Base-by-base conservation (phyloP, 2,329 filamentous ascomycete genomes). In the Cercospora zeina region DNA sequence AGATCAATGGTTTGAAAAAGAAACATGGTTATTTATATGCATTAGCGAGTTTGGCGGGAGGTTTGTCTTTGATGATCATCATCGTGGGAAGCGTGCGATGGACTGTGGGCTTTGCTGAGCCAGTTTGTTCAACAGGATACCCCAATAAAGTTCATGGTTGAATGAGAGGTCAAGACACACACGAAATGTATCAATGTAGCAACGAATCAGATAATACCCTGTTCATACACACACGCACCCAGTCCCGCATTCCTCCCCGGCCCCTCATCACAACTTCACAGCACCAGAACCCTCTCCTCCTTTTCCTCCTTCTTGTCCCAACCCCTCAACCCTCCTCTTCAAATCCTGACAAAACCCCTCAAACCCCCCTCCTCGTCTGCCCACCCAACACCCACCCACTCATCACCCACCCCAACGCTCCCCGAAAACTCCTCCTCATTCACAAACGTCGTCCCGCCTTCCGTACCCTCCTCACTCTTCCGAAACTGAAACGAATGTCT, bases 81-180 rank as follows among this genome's bases (percentile, higher is more conserved):
- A 82, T 93, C 16, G 90, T 93, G 87, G 91, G 91, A 0, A 87
- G 87, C 62, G 76, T 93, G 71, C 78, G 83, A 63, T 96, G 90
- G 91, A 87, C 81, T 21, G 70, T 79, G 5, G 80, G 79, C 1
- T 81, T 73, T 73, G 65, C 61, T 9, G 60, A 63, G 16, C 68
- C 73, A 24, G 71, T 70, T 27, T 81, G 79, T 68, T 67, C 69
- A 56, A 75, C 71, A 11, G 71, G 72, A 54, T 74, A 73, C 61
- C 62, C 70, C 34, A 62, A 63, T 33, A 72, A 72, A 56, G 65
- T 72, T 49, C 62, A 69, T 62, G 69, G 66, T 39, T 67, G 62
- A 67, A 8, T 1, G 16, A 13, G 45, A 27, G 45, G 7, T n/a
- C 9, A 16, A 49, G 19, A 49, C n/a, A 13, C 39, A 4, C 39